phyloP scores from a whole-genome alignment of 768 basidiomycete species.

The Tylopilus sp. region DNA sequence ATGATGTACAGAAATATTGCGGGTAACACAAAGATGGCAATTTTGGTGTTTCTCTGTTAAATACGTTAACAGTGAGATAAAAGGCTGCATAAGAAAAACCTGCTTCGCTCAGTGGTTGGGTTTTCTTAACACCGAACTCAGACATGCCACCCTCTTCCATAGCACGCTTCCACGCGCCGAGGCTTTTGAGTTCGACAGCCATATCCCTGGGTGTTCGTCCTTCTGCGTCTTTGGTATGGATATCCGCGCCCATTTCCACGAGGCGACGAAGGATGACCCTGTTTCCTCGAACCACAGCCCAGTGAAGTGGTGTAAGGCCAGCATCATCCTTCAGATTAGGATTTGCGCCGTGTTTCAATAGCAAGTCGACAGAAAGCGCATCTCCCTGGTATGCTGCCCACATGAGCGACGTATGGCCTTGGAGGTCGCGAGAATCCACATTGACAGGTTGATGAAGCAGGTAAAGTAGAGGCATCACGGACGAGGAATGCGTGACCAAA shows the following conservation, averaged over 20 bases:
- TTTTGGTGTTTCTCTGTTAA: slow-evolving; percentile 71
- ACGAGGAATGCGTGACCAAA: slow-evolving; percentile 90
- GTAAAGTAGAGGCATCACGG: slow-evolving; percentile 91
- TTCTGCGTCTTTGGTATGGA: slow-evolving; percentile 74
- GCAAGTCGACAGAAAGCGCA: slow-evolving; percentile 86
- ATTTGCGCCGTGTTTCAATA: slow-evolving; percentile 85
- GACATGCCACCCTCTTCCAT: slow-evolving; percentile 84
- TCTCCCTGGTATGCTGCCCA: slow-evolving; percentile 99
- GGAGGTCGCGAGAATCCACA: slow-evolving; percentile 85
- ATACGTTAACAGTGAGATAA: slow-evolving; percentile 2
- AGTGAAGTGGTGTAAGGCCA: slow-evolving; percentile 88
- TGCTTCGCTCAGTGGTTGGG: slow-evolving; percentile 71
- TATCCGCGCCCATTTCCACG: slow-evolving; percentile 81
- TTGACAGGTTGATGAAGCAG: slow-evolving; percentile 90
- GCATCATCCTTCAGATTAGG: slow-evolving; percentile 71
- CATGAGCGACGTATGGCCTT: slow-evolving; percentile 94
- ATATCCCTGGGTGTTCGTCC: slow-evolving; percentile 92
- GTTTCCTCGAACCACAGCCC: slow-evolving; percentile 98
- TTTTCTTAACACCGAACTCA: slow-evolving; percentile 66
- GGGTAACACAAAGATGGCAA: slow-evolving; percentile 76
- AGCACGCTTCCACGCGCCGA: slow-evolving; percentile 87
- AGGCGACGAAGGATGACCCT: slow-evolving; percentile 79
- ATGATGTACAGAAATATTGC: slow-evolving; percentile 77
- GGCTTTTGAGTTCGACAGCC: slow-evolving; percentile 88
- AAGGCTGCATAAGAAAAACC: slow-evolving; percentile 14